phyloP scores from a whole-genome alignment of 2,329 filamentous ascomycete genomes.

The Curvularia eragrostidis region DNA sequence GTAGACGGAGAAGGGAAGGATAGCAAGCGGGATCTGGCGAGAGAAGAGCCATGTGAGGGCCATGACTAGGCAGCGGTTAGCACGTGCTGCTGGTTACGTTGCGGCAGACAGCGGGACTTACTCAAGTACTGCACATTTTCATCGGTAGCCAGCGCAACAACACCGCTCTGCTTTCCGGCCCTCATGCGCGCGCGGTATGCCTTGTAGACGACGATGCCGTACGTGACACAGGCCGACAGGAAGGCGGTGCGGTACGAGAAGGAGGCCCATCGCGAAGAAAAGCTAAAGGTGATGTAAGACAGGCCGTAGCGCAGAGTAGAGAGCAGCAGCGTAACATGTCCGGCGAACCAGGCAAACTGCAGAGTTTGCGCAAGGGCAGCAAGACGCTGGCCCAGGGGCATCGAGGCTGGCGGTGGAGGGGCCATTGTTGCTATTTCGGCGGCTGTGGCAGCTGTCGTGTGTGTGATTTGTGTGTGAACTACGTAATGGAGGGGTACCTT shows the following conservation, averaged over 20 bases:
- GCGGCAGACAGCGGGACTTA: no score
- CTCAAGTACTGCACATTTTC: conserved; percentile 98
- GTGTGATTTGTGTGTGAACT: conserved; percentile 20
- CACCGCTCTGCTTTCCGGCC: conserved; percentile 70
- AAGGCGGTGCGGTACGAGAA: conserved; percentile 92
- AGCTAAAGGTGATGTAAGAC: conserved; percentile 90
- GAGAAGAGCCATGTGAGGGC: conserved; percentile 93
- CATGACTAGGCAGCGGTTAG: conserved; percentile 68
- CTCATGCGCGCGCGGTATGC: conserved; percentile 85
- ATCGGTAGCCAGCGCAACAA: conserved; percentile 74
- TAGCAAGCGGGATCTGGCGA: conserved; percentile 85
- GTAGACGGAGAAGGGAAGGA: conserved; percentile 95
- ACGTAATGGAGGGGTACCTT: conserved; percentile 27
- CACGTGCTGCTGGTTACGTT: conserved; percentile 22
- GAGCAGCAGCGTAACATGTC: conserved; percentile 85
- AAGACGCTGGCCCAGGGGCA: conserved; percentile 77
- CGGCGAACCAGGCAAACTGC: conserved; percentile 77
- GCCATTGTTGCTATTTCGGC: conserved; percentile 61
- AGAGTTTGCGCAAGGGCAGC: conserved; percentile 83
- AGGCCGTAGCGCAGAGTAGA: conserved; percentile 82
- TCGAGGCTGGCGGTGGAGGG: conserved; percentile 72
- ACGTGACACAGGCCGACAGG: conserved; percentile 85
- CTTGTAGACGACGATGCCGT: conserved; percentile 99
- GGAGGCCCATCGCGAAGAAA: conserved; percentile 75
- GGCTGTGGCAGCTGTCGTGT: conserved; percentile 31